Percentiles rank a stretch among this genome's conserved stretches.
phyloP scores from a whole-genome alignment of 2,329 filamentous ascomycete genomes.

The Plenodomus tracheiphilus region DNA sequence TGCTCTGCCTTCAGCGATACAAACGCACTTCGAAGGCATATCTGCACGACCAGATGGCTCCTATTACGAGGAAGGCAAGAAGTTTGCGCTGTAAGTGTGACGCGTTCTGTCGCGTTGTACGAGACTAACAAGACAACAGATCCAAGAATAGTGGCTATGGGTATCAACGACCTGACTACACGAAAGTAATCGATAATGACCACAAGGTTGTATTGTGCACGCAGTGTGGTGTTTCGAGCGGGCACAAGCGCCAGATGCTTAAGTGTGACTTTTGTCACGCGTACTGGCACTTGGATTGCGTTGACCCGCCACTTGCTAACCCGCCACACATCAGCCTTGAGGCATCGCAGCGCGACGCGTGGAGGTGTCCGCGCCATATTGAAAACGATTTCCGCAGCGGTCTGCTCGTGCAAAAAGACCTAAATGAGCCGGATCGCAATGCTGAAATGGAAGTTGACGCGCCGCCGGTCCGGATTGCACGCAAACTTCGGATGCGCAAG shows the following conservation, averaged over 20 bases:
- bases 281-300: conserved; percentile 90
- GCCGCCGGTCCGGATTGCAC: conserved; percentile 35
- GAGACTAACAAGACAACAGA: conserved; percentile 36
- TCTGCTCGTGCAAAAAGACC: conserved; percentile 36
- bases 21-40: conserved; percentile 79
- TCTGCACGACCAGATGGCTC: conserved; percentile 75
- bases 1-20: conserved; percentile 68
- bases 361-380: conserved; percentile 86
- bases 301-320: conserved; percentile 79
- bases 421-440: conserved; percentile 33
- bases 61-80: conserved; percentile 70
- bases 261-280: conserved; percentile 82
- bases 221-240: conserved; percentile 69
- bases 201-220: conserved; percentile 78
- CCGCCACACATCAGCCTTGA: conserved; percentile 63
- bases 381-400: conserved; percentile 67
- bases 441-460: conserved; percentile 30
- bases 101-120: conserved; percentile 28
- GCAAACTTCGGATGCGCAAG: conserved; percentile 55
- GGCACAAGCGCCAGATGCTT: conserved; percentile 72
- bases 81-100: conserved; percentile 61
- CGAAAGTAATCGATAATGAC: conserved; percentile 71
- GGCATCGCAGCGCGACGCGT: conserved; percentile 66
- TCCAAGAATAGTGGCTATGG: conserved; percentile 46
- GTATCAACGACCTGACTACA: conserved; percentile 47